Percentiles rank a stretch among this genome's conserved stretches.
These are phyloP conservation scores for Trichoderma harzianum DNA, from an alignment of 2,329 filamentous ascomycete species.

Conservation along the genomic window DNA sequence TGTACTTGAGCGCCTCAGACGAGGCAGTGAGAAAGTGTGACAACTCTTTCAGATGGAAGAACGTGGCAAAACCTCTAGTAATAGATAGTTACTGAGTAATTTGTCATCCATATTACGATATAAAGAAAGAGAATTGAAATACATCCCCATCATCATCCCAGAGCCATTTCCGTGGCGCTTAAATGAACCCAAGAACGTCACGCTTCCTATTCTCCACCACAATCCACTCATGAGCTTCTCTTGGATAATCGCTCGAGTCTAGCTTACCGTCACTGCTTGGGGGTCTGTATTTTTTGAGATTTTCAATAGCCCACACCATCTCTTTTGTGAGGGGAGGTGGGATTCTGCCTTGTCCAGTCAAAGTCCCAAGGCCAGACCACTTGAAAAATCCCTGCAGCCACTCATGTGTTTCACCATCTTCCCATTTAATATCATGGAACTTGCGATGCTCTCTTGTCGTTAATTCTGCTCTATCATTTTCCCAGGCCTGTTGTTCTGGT, in stretches of 20 bases:
- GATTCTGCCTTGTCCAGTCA: slow-evolving; percentile 45
- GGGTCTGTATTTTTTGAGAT: slow-evolving; percentile 43
- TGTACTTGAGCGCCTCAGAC: neutral
- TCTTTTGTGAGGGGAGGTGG: slow-evolving; percentile 45
- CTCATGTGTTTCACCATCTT: slow-evolving; percentile 46
- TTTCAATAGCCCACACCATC: slow-evolving; percentile 46
- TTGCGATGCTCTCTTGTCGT: slow-evolving; percentile 33
- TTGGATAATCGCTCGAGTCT: neutral
- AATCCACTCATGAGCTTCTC: neutral
- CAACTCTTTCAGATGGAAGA: neutral
- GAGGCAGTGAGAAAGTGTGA: neutral
- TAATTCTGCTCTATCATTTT: slow-evolving; percentile 35
- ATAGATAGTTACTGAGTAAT: neutral
- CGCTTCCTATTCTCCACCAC: slow-evolving; percentile 1
- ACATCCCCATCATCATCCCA: neutral
- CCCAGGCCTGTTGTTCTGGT: slow-evolving; percentile 45
- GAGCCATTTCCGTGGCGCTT: neutral
- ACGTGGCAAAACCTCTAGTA: too few species aligned
- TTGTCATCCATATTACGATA: neutral
- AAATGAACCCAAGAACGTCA: slow-evolving; percentile 14
- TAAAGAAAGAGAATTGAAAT: neutral
- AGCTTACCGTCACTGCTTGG: neutral
- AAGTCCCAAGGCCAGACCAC: slow-evolving; percentile 46
- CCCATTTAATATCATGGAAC: slow-evolving; percentile 54
- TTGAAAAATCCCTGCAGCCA: slow-evolving; percentile 46